These are phyloP conservation scores for Wickerhamomyces alni DNA, from an alignment of 805 yeast genomes.

Conservation along the genomic window DNA sequence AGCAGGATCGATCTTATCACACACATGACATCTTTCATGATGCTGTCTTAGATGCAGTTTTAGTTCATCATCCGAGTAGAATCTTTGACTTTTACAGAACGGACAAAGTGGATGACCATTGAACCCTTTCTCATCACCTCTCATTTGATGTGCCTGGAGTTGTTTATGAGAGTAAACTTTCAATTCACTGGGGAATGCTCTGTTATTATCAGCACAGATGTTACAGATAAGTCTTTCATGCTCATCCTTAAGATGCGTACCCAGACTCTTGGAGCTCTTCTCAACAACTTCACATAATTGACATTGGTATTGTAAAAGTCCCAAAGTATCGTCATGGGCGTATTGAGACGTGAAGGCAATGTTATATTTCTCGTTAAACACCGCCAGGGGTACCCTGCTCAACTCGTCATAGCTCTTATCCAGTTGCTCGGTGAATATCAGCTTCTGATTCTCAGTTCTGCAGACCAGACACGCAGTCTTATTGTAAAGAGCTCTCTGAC, in stretches of 20 bases:
- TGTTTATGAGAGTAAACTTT: constrained; percentile 53
- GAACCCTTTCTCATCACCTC: constrained; percentile 76
- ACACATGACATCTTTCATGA: constrained; percentile 87
- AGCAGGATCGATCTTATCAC: constrained; percentile 61
- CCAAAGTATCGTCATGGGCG: constrained; percentile 43
- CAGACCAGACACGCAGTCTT: constrained; percentile 79
- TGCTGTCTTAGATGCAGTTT: constrained; percentile 71
- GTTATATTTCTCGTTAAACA: constrained; percentile 39
- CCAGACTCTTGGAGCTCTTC: constrained; percentile 47
- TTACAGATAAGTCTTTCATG: constrained; percentile 68
- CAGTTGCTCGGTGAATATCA: constrained; percentile 51
- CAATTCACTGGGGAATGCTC: constrained; percentile 71
- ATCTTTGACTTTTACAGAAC: constrained; percentile 67
- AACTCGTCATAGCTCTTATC: constrained; percentile 34
- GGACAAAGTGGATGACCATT: constrained; percentile 86
- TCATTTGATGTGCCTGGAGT: constrained; percentile 61
- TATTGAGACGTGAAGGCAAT: constrained; percentile 52
- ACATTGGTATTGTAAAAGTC: constrained; percentile 52
- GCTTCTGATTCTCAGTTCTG: constrained; percentile 56
- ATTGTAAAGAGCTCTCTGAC: constrained; percentile 75
- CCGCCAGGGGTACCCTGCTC: constrained; percentile 25
- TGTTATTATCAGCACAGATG: constrained; percentile 72
- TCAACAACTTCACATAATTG: constrained; percentile 32
- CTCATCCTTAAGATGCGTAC: constrained; percentile 54
- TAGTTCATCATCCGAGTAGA: constrained; percentile 86